Evolutionary conservation across 1,284 basidiomycete species (phyloP), one percentile per base, ranked within the genome.

Genomic region (Taiwanofungus camphoratus): DNA sequence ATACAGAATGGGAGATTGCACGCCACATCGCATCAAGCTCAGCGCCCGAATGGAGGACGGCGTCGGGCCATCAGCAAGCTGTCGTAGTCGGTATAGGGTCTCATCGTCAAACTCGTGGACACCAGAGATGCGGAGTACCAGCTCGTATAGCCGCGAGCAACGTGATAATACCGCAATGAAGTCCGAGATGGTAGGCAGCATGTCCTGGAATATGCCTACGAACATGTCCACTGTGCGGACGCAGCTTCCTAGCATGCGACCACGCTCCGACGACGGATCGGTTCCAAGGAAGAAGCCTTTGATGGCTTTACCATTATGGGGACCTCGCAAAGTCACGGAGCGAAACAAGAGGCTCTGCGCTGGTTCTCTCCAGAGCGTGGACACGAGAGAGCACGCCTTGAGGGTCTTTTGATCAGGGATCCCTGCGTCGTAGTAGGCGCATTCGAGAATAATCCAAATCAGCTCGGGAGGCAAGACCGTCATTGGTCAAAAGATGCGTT

Each of bases 1-100:
- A 44, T 68, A 74, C 5, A 73, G 45, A 15, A 71, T 57, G 6
- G 68, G 70, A 3, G 71, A 73, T 51, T 72, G 71, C 1, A 69
- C 57, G 29, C 69, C 67, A 41, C 61, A 69, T 1, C 52, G 40
- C 12, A 58, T 46, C n/a, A 74, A 45, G 32, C 54, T 57, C 31
- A 75, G 52, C 2, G 72, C 62, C n/a, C 66, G 64, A 22, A 73
- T 55, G 21, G 51, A 49, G 6, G 49, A 35, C 5, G 49, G 42
- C 11, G 31, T 21, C 53, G 48, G 16, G 47, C 53, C 15, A 37
- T 43, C 42, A 9, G 36, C 34, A n/a, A 55, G 55, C 8, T 37
- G 31, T 12, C 36, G 31, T 7, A 64, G 52, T n/a, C 55, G 45
- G 24, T 60, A 49, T 43, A 67, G 50, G 0, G 46, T 50, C 9